Conservation (phyloP, 495 filamentous ascomycete genomes). For the Cercophora scortea region DNA sequence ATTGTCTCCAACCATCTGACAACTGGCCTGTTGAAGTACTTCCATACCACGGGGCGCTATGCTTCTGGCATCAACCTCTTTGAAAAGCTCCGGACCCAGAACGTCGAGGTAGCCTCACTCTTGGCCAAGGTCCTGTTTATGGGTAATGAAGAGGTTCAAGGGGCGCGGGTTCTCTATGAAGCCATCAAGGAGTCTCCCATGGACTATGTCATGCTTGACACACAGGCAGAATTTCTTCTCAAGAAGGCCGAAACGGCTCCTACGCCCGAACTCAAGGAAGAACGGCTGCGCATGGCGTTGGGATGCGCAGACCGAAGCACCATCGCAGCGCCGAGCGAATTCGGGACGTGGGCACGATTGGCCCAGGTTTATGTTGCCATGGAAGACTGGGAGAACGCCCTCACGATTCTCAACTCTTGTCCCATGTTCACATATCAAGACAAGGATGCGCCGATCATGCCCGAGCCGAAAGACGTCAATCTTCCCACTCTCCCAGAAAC, state of each 20-base stretch:
- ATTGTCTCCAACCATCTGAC: slow-evolving; percentile 94
- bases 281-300: slow-evolving; percentile 68
- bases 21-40: slow-evolving; percentile 87
- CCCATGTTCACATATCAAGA: slow-evolving; percentile 99
- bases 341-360: slow-evolving; percentile 90
- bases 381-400: slow-evolving; percentile 88
- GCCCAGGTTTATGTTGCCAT: slow-evolving; percentile 87
- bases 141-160: slow-evolving; percentile 93
- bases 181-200: slow-evolving; percentile 85
- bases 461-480: slow-evolving; percentile 76
- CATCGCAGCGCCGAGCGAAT: slow-evolving; percentile 90
- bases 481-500: slow-evolving; percentile 83
- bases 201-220: slow-evolving; percentile 91
- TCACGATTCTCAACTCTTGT: slow-evolving; percentile 96
- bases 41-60: slow-evolving; percentile 90
- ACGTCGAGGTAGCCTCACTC: slow-evolving; percentile 89
- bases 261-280: slow-evolving; percentile 41
- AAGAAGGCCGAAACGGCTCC: slow-evolving; percentile 59
- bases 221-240: slow-evolving; percentile 87
- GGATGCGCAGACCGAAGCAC: slow-evolving; percentile 92
- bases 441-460: slow-evolving; percentile 91
- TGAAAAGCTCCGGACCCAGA: slow-evolving; percentile 84
- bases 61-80: slow-evolving; percentile 97
- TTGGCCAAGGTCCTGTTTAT: slow-evolving; percentile 82
- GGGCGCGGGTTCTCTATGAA: slow-evolving; percentile 79